Conservation (phyloP, 1,284 basidiomycete species). For the Veloporphyrellus conicus region DNA sequence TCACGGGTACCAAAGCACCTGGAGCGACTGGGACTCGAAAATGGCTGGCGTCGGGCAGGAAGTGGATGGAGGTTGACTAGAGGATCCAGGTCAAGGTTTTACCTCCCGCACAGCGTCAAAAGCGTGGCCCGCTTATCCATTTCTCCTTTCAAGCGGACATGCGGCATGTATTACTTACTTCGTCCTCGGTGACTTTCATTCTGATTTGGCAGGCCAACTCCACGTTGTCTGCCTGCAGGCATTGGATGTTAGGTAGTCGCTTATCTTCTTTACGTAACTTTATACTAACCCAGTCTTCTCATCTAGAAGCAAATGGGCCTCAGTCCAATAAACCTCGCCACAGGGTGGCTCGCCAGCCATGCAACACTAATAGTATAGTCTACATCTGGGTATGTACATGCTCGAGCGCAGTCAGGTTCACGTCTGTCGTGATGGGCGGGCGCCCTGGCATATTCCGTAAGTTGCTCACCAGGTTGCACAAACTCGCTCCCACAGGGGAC, state of each 20-base stretch:
- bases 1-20: constrained; percentile 24
- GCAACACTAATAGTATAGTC: background rate
- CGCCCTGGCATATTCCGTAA: constrained; percentile 12
- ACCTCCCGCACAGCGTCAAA: constrained; percentile 39
- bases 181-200: constrained; percentile 29
- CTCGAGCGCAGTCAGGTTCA: background rate
- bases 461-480: constrained; percentile 5
- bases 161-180: constrained; percentile 34
- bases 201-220: constrained; percentile 35
- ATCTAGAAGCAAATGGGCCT: constrained; percentile 1
- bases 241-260: constrained; percentile 30
- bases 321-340: background rate
- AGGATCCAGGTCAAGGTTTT: constrained; percentile 30
- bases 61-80: constrained; percentile 22
- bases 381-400: background rate
- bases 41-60: constrained; percentile 20
- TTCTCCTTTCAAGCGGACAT: constrained; percentile 33
- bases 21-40: constrained; percentile 25
- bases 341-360: background rate
- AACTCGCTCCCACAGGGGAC: constrained; percentile 29
- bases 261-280: constrained; percentile 34
- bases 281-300: constrained; percentile 7
- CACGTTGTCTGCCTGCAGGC: constrained; percentile 73
- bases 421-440: background rate
- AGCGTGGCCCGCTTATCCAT: constrained; percentile 48